Evolutionary conservation across 306 rosid species (phyloP).

Genomic region (Oemleria cerasiformis): DNA sequence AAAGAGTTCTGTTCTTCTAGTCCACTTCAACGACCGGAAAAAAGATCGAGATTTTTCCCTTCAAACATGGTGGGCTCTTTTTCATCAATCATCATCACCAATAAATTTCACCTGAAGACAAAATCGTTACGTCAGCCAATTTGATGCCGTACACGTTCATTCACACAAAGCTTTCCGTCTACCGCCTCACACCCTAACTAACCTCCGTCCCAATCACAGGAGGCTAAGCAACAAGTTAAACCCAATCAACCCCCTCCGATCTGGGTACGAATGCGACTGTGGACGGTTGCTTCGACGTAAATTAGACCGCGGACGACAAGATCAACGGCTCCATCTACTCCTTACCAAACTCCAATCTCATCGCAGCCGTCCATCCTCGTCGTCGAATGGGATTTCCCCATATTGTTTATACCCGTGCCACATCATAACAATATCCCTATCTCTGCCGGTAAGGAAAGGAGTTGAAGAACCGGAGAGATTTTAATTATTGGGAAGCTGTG

Average conservation of each 20-base stretch:
- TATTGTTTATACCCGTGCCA: neutral
- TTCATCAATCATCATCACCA: neutral
- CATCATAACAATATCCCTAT: neutral
- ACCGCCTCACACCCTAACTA: neutral
- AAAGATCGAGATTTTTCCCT: neutral
- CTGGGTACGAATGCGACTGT: neutral
- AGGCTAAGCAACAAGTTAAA: neutral
- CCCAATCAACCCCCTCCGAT: neutral
- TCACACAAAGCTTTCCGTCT: neutral
- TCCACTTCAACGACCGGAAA: neutral
- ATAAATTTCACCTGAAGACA: neutral
- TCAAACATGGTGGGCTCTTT: neutral
- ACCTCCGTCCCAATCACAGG: neutral
- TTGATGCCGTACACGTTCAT: neutral
- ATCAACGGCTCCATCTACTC: neutral
- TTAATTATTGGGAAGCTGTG: neutral
- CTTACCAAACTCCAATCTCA: neutral
- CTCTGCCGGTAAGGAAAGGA: neutral
- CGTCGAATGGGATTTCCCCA: neutral
- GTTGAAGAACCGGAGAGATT: conserved; percentile 1
- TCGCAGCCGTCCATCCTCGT: conserved; percentile 14
- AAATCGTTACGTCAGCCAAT: neutral
- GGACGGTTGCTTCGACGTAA: neutral
- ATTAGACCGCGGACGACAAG: neutral
- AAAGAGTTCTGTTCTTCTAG: neutral